phyloP scores from a whole-genome alignment of 305 asterid genomes.

The Fraxinus greggii region DNA sequence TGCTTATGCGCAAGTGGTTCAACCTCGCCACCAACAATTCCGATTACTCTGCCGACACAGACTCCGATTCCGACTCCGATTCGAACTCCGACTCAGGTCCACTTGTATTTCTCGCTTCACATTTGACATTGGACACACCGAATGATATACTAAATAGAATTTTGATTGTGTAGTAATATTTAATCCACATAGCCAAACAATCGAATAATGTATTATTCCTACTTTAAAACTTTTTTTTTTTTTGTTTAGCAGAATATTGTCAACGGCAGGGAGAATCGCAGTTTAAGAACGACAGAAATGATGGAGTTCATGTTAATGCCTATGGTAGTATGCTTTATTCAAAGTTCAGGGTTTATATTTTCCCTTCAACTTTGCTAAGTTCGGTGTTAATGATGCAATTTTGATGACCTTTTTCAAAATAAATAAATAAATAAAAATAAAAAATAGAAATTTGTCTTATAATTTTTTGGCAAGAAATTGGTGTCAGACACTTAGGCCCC shows the following conservation, averaged over 20 bases:
- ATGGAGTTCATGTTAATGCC: constrained; percentile 37
- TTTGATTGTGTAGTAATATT: background rate
- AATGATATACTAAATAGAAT: background rate
- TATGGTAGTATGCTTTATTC: constrained; percentile 36
- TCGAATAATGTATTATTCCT: background rate
- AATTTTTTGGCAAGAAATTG: background rate
- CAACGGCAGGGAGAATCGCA: constrained; percentile 47
- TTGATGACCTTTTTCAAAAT: background rate
- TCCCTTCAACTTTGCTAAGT: background rate
- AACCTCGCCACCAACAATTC: constrained; percentile 45
- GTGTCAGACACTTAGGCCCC: background rate
- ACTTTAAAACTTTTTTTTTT: background rate
- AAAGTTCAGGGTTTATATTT: background rate
- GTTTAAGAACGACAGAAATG: constrained; percentile 41
- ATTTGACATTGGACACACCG: background rate
- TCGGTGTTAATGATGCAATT: background rate
- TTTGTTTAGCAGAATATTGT: constrained; percentile 33
- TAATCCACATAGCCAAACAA: background rate
- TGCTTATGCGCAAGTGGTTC: constrained; percentile 73
- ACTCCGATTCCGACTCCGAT: constrained; percentile 26
- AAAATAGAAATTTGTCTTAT: background rate
- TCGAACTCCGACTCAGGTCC: constrained; percentile 56
- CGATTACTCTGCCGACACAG: constrained; percentile 70
- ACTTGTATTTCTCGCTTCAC: background rate
- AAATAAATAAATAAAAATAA: background rate